Base-by-base conservation (phyloP, 257 asterid species). In the Penstemon eatonii region DNA sequence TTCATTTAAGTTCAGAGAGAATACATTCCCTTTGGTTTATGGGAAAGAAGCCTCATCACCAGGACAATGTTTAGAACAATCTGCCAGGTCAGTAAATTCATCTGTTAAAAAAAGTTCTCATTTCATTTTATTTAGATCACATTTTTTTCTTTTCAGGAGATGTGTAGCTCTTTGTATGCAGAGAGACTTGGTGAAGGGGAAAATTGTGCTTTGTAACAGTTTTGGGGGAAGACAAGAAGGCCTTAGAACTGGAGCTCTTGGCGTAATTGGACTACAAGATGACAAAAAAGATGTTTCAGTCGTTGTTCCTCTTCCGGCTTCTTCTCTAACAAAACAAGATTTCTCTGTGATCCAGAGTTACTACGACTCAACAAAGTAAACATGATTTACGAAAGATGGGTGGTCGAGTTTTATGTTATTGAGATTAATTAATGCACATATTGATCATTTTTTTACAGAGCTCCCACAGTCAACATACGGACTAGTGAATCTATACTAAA, bases 161-260 rank as follows among this genome's bases (percentile, higher is more conserved):
- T 69, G 77, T 37, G 6, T 0, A 4, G 1, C 0, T 3, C 19
- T 52, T 4, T 78, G 83, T 52, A 41, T 74, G 9, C 43, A 51
- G 15, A 46, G 3, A 33, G 49, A 11, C 8, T 19, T 70, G 15
- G 80, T 78, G 5, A 63, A 56, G 25, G 78, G 75, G n/a, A 74
- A 78, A 51, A 47, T 78, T 25, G 66, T 78, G 7, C 65, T 78
- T 4, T 78, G 83, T 13, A 12, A 43, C 44, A 37, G 0, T 2
- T 0, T 33, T 3, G 25, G 0, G 1, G 74, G 65, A 49, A 13
- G 62, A 7, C 6, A 3, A 7, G 72, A 74, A 64, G 75, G 45
- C 33, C 0, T 6, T 8, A 15, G 10, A 9, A 60, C 71, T 13
- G 70, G 63, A 13, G 80, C 75, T 15, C 0, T 46, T 11, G 79